phyloP scores from a whole-genome alignment of 257 asterid species.

The Datura wrightii region DNA sequence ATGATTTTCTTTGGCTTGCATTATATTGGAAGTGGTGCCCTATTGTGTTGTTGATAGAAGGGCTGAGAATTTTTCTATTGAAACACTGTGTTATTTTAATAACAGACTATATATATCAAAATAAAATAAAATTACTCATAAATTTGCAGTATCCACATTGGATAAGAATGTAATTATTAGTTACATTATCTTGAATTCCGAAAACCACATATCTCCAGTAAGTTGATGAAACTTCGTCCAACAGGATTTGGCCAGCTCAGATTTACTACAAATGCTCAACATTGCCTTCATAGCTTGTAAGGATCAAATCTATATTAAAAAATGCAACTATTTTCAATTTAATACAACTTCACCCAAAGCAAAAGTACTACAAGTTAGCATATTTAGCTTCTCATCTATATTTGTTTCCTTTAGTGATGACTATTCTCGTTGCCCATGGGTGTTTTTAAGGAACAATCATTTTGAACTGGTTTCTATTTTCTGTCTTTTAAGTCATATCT shows the following conservation, averaged over 20 bases:
- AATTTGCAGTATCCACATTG: not conserved
- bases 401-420: no score
- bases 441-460: not conserved
- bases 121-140: not conserved
- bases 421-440: not conserved
- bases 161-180: no score
- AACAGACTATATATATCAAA: not conserved
- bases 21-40: not conserved
- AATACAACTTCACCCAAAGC: not conserved
- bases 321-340: not conserved
- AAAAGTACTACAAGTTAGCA: not conserved
- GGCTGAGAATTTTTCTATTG: not conserved
- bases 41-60: not conserved
- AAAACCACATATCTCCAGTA: not conserved
- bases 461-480: no score
- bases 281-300: not conserved
- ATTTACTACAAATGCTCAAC: no score
- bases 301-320: no score
- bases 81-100: no score
- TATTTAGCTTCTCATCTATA: not conserved
- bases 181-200: not conserved
- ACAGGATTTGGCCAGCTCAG: not conserved
- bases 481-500: not conserved
- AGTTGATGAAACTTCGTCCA: not conserved
- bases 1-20: not conserved